Conservation (phyloP, 2,329 filamentous ascomycete genomes). For the Talaromyces sp. region DNA sequence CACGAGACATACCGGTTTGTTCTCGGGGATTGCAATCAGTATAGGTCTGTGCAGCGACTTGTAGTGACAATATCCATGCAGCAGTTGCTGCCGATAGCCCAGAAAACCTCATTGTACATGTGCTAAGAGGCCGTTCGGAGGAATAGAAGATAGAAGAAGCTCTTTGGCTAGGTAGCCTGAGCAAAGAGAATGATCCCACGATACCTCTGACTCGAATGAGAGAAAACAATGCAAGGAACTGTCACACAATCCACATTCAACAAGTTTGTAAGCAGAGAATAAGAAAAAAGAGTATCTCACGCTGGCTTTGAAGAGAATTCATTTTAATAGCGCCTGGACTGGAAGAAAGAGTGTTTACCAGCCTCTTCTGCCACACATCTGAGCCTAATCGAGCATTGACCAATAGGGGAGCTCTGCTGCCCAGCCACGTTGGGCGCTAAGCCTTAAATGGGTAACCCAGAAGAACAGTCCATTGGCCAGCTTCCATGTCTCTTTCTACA, state of each 20-base stretch:
- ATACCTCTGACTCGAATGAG: neutral
- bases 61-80: slow-evolving; percentile 28
- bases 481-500: neutral
- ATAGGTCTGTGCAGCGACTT: slow-evolving; percentile 42
- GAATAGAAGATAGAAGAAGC: neutral
- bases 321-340: neutral
- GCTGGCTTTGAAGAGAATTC: neutral
- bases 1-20: slow-evolving; percentile 24
- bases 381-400: neutral
- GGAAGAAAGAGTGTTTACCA: neutral
- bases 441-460: neutral
- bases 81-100: slow-evolving; percentile 25
- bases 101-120: slow-evolving; percentile 33
- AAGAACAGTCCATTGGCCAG: neutral
- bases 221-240: neutral
- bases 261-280: neutral
- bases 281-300: neutral
- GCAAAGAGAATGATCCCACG: neutral
- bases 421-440: slow-evolving; percentile 7
- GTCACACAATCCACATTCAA: neutral
- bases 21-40: slow-evolving; percentile 44
- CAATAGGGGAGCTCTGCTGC: neutral
- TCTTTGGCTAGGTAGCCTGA: slow-evolving; percentile 11
- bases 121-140: neutral
- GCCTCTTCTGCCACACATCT: slow-evolving; percentile 4